Evolutionary conservation across 371 early-diverging fungal genomes (phyloP).

Genomic region (Circinella umbellata): DNA sequence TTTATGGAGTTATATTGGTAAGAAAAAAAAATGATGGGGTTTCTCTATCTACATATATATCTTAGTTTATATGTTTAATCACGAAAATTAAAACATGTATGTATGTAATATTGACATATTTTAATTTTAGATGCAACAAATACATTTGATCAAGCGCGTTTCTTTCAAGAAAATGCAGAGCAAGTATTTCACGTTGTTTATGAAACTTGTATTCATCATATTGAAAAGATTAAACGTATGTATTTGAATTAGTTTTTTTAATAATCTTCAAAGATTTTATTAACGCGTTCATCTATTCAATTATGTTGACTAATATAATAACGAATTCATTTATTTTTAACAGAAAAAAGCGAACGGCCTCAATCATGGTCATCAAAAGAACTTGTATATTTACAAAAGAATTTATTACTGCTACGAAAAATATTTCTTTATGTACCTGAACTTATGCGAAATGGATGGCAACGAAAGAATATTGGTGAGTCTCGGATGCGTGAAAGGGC

Average conservation of each 20-base stretch:
- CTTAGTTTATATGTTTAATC: neutral
- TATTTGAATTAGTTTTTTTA: slow-evolving; percentile 12
- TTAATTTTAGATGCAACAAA: slow-evolving; percentile 64
- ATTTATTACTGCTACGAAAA: slow-evolving; percentile 66
- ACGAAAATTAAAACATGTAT: too few relatives aligned
- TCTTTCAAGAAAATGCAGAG: slow-evolving; percentile 80
- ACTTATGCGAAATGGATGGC: slow-evolving; percentile 77
- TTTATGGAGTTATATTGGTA: slow-evolving; percentile 76
- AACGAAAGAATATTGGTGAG: slow-evolving; percentile 64
- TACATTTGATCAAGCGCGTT: slow-evolving; percentile 76
- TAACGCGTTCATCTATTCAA: too few relatives aligned
- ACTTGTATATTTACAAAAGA: slow-evolving; percentile 66
- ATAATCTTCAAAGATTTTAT: too few relatives aligned
- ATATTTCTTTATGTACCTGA: slow-evolving; percentile 73
- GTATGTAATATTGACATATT: too few relatives aligned
- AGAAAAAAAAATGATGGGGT: neutral
- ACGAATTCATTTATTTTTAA: neutral
- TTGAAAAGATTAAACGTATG: slow-evolving; percentile 80
- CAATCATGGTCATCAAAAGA: slow-evolving; percentile 69
- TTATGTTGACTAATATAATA: too few relatives aligned
- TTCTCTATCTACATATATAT: too few relatives aligned
- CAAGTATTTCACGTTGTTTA: slow-evolving; percentile 71
- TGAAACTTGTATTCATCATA: slow-evolving; percentile 72
- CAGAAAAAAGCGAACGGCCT: slow-evolving; percentile 53
- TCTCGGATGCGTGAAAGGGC: too few relatives aligned